Percentiles rank a stretch among this genome's conserved stretches.
Evolutionary conservation across 139 green algal species (phyloP).

Genomic region (Coelastrella sp.): DNA sequence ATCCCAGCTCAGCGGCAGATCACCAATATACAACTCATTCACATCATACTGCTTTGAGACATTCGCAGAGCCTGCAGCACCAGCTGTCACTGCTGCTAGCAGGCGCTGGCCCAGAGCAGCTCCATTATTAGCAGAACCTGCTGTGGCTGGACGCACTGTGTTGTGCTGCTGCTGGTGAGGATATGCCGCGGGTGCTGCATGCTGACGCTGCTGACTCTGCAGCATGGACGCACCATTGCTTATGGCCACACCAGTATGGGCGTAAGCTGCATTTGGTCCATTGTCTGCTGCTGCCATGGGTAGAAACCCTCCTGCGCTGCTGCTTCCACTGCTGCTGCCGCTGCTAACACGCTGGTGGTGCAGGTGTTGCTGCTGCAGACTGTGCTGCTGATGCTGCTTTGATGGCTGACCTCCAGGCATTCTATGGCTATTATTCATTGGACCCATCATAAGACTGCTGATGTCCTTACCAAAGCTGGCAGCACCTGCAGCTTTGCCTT

Average conservation of each 20-base stretch:
- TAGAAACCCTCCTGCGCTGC: neutral
- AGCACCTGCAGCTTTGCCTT: conserved; percentile 17
- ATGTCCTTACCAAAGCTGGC: neutral
- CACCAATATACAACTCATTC: conserved; percentile 44
- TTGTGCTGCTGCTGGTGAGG: neutral
- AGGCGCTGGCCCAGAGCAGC: neutral
- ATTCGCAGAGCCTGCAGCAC: neutral
- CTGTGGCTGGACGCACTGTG: neutral
- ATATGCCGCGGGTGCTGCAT: neutral
- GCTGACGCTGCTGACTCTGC: neutral
- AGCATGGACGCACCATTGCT: too few species aligned
- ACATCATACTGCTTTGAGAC: conserved; percentile 30
- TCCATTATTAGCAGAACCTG: neutral
- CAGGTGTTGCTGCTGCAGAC: neutral
- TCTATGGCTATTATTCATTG: too few species aligned
- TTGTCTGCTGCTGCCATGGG: neutral
- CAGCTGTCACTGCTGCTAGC: conserved; percentile 6
- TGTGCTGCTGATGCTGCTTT: neutral
- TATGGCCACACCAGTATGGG: too few species aligned
- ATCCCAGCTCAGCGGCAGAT: conserved; percentile 41
- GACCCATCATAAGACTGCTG: too few species aligned
- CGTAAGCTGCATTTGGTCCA: neutral
- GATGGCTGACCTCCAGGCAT: too few species aligned
- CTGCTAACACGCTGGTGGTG: neutral
- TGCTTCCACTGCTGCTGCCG: neutral